phyloP scores from a whole-genome alignment of 768 basidiomycete genomes.

The Stropharia rugosoannulata region DNA sequence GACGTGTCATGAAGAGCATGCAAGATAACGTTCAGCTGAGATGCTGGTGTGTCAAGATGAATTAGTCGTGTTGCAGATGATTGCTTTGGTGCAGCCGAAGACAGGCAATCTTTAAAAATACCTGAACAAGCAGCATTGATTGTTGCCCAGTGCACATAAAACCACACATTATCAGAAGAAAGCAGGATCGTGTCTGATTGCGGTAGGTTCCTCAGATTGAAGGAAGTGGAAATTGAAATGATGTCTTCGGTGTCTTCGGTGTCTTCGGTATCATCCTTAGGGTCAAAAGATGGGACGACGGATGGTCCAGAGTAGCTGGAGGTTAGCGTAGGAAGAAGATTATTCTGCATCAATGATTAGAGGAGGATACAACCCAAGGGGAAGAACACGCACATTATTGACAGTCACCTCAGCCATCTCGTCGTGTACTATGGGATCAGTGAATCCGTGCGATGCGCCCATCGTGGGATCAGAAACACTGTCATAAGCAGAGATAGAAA shows the following conservation, averaged over 20 bases:
- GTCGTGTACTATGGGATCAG: too few relatives aligned
- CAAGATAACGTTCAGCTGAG: constrained; percentile 53
- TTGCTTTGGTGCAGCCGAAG: constrained; percentile 5
- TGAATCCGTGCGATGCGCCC: too few relatives aligned
- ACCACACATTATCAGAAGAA: constrained; percentile 61
- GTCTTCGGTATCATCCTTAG: neutral
- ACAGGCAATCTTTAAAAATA: constrained; percentile 30
- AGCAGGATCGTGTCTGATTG: constrained; percentile 35
- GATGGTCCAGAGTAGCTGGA: too few relatives aligned
- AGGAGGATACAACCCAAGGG: too few relatives aligned
- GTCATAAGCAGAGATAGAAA: too few relatives aligned
- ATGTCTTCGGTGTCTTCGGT: neutral
- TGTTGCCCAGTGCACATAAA: constrained; percentile 51
- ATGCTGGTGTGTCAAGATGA: constrained; percentile 40
- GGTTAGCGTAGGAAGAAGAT: too few relatives aligned
- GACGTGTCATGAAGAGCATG: constrained; percentile 53
- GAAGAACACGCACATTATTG: too few relatives aligned
- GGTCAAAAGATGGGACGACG: neutral
- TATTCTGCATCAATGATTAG: too few relatives aligned
- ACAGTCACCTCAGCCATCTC: too few relatives aligned
- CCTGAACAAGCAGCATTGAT: constrained; percentile 45
- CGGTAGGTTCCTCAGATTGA: constrained; percentile 21
- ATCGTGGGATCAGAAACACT: too few relatives aligned
- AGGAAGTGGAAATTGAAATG: constrained; percentile 27
- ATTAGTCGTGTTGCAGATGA: constrained; percentile 31